phyloP scores from a whole-genome alignment of 2,329 filamentous ascomycete genomes.

The Pleomassaria siparia region DNA sequence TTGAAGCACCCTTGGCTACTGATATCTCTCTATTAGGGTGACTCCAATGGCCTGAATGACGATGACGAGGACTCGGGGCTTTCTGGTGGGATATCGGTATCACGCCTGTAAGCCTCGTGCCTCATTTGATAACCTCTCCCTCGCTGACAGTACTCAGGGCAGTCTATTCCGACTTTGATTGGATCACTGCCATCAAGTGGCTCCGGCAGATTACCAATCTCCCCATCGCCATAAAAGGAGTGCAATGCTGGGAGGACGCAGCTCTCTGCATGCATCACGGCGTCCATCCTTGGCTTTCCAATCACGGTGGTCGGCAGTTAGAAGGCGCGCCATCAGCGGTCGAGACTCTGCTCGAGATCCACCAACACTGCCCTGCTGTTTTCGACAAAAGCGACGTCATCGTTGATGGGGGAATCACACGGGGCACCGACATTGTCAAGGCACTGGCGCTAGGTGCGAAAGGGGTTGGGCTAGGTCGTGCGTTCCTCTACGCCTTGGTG shows the following conservation, averaged over 20 bases:
- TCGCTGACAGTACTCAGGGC: too few relatives aligned
- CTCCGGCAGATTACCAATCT: too few relatives aligned
- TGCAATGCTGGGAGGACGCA: conserved; percentile 21
- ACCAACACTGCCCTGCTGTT: conserved; percentile 60
- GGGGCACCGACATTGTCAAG: conserved; percentile 68
- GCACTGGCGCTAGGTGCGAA: conserved; percentile 65
- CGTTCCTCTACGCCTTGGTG: conserved; percentile 53
- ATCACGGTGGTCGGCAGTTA: conserved; percentile 53
- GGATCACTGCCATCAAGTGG: too few relatives aligned
- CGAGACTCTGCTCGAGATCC: conserved; percentile 58
- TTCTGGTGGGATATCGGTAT: too few relatives aligned
- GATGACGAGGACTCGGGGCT: too few relatives aligned
- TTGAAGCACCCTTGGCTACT: too few relatives aligned
- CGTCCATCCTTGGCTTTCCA: conserved; percentile 44
- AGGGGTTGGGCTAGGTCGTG: conserved; percentile 62
- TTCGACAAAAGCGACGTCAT: conserved; percentile 63
- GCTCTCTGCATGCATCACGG: conserved; percentile 21
- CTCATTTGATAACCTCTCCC: too few relatives aligned
- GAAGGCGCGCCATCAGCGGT: conserved; percentile 30
- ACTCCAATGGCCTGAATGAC: too few relatives aligned
- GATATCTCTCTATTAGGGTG: too few relatives aligned
- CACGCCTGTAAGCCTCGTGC: too few relatives aligned
- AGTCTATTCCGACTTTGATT: too few relatives aligned
- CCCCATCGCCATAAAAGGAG: conserved; percentile 27
- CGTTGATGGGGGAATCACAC: conserved; percentile 63